Evolutionary conservation across 768 basidiomycete species (phyloP).

Genomic region (Lentinus brumalis): DNA sequence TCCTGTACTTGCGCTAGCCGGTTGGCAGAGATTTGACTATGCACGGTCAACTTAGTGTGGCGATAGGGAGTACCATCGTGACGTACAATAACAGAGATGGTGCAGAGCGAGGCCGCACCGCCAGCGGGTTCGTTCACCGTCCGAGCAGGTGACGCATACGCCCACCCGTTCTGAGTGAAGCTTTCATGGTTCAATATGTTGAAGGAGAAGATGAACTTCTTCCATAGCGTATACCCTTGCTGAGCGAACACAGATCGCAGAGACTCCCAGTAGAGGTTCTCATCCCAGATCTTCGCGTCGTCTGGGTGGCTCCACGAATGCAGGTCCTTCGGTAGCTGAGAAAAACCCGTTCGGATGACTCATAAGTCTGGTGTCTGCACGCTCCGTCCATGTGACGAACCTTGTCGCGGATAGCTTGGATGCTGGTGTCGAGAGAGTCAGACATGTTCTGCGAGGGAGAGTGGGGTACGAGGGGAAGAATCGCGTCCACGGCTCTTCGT

Average conservation of each 20-base stretch:
- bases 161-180: background rate
- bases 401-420: no score
- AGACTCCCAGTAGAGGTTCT: background rate
- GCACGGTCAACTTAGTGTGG: background rate
- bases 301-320: no score
- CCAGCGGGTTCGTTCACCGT: background rate
- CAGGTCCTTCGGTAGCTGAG: no score
- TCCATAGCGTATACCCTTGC: background rate
- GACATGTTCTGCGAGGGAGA: no score
- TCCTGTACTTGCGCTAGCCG: background rate
- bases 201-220: background rate
- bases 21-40: background rate
- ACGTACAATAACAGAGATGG: background rate
- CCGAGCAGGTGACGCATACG: background rate
- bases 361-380: no score
- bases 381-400: no score
- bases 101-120: background rate
- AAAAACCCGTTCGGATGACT: no score
- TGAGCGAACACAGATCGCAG: background rate
- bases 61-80: background rate
- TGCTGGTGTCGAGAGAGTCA: no score
- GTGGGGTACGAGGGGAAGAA: no score
- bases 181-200: background rate
- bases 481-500: no score
- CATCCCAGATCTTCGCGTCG: no score